These are phyloP conservation scores for Ophiostoma sp. DNA, from an alignment of 2,329 filamentous ascomycete genomes.

Conservation along the genomic window DNA sequence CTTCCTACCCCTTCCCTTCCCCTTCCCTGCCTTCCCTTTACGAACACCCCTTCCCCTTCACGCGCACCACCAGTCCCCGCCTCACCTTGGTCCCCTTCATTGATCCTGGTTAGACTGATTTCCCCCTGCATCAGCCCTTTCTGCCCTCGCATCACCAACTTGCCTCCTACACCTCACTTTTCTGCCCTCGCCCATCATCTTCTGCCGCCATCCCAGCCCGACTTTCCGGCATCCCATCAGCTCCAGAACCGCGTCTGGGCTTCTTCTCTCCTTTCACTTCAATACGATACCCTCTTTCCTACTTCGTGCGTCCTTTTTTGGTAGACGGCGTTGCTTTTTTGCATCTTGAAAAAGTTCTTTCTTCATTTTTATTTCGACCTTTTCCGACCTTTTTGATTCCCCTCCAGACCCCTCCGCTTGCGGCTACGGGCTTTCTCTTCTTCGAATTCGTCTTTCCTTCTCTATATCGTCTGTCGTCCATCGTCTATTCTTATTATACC, in stretches of 20 bases:
- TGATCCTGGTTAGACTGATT: slow-evolving; percentile 2
- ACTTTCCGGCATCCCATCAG: not conserved
- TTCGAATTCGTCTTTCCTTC: not conserved
- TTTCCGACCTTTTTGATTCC: slow-evolving; percentile 14
- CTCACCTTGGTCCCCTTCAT: not conserved
- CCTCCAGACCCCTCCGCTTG: not conserved
- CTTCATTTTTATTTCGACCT: not conserved
- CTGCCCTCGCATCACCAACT: slow-evolving; percentile 10
- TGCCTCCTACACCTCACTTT: slow-evolving; percentile 9
- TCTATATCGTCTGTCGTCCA: not conserved
- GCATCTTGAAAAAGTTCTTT: slow-evolving; percentile 5
- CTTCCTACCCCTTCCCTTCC: not conserved
- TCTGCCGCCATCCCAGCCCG: not conserved
- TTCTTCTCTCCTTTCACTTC: slow-evolving; percentile 4
- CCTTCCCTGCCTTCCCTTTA: not conserved
- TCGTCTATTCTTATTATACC: slow-evolving; percentile 7
- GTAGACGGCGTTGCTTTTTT: slow-evolving; percentile 14
- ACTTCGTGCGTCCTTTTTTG: slow-evolving; percentile 13
- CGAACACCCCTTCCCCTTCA: not conserved
- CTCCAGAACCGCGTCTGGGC: not conserved
- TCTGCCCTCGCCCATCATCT: not conserved
- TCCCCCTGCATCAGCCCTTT: slow-evolving; percentile 13
- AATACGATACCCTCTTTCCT: slow-evolving; percentile 10
- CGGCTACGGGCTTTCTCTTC: slow-evolving; percentile 8
- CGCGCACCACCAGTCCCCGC: not conserved